These are phyloP conservation scores for Backusella luteola DNA, from an alignment of 192 early-diverging fungal species.

Conservation along the genomic window DNA sequence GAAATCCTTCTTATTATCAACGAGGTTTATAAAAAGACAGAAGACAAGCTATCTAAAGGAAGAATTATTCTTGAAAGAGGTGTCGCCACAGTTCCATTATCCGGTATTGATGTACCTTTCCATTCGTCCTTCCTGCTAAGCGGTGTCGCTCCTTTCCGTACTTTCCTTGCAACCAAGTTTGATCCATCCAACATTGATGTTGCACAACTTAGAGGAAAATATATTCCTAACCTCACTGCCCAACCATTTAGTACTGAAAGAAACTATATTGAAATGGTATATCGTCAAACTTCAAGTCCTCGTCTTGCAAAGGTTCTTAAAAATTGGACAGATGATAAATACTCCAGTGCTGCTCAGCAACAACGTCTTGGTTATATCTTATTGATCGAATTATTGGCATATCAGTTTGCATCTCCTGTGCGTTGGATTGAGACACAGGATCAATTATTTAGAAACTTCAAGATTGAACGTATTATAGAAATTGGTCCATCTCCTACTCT, in stretches of 20 bases:
- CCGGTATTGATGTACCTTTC: conserved; percentile 96
- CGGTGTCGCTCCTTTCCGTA: conserved; percentile 92
- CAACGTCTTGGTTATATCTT: conserved; percentile 86
- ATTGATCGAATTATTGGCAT: conserved; percentile 85
- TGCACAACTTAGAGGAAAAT: conserved; percentile 74
- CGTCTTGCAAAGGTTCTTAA: conserved; percentile 77
- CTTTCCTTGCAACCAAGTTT: conserved; percentile 81
- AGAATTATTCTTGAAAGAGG: conserved; percentile 80
- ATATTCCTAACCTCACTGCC: conserved; percentile 96
- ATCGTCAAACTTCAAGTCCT: conserved; percentile 67
- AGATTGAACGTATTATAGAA: conserved; percentile 87
- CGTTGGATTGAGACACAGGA: conserved; percentile 96
- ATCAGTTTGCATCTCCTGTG: conserved; percentile 92
- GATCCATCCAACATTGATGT: conserved; percentile 83
- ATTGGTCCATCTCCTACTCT: conserved; percentile 88
- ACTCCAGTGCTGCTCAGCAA: conserved; percentile 71
- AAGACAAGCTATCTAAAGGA: conserved; percentile 60
- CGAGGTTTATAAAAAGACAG: conserved; percentile 62
- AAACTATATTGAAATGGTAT: conserved; percentile 73
- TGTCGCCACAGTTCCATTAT: conserved; percentile 85
- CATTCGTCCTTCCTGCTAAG: conserved; percentile 92
- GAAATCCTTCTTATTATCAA: conserved; percentile 75
- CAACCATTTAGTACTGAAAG: conserved; percentile 79
- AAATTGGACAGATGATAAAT: conserved; percentile 73
- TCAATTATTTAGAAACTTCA: conserved; percentile 72